A percentile compares a stretch with the other conserved stretches of the same genome.
These are phyloP conservation scores for Fraxinus dipetala DNA, from an alignment of 305 asterid genomes.

Conservation along the genomic window DNA sequence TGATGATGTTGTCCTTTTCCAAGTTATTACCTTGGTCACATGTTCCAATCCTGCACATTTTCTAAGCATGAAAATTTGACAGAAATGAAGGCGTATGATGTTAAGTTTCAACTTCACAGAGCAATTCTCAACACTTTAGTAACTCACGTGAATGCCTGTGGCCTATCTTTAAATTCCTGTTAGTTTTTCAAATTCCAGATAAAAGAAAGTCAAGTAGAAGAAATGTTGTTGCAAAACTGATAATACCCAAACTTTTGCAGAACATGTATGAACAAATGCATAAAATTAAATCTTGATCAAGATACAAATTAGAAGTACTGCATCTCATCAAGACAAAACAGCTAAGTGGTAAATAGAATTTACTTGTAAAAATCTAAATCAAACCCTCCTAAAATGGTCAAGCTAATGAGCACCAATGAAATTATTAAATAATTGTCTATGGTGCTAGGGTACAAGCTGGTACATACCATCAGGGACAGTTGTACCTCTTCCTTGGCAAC, in stretches of 20 bases:
- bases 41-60: constrained; percentile 42
- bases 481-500: constrained; percentile 61
- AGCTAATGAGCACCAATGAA: not conserved
- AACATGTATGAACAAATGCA: not conserved
- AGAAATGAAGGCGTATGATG: not conserved
- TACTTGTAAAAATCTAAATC: not conserved
- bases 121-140: constrained; percentile 4
- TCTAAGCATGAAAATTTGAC: constrained; percentile 18
- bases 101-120: not conserved
- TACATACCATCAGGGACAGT: constrained; percentile 58
- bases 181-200: not conserved
- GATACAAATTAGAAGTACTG: not conserved
- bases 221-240: not conserved
- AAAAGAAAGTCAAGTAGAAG: not conserved
- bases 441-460: constrained; percentile 1
- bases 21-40: constrained; percentile 82
- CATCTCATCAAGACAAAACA: not conserved
- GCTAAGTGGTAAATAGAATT: not conserved
- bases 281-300: not conserved
- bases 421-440: not conserved
- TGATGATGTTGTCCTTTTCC: constrained; percentile 93
- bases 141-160: not conserved
- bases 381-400: not conserved
- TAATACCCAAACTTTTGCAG: not conserved
- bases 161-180: not conserved